Percentiles rank a stretch among this genome's conserved stretches.
These are phyloP conservation scores for Entelexis sorbosivorans DNA, from an alignment of 1,139 yeast genomes.

Conservation along the genomic window DNA sequence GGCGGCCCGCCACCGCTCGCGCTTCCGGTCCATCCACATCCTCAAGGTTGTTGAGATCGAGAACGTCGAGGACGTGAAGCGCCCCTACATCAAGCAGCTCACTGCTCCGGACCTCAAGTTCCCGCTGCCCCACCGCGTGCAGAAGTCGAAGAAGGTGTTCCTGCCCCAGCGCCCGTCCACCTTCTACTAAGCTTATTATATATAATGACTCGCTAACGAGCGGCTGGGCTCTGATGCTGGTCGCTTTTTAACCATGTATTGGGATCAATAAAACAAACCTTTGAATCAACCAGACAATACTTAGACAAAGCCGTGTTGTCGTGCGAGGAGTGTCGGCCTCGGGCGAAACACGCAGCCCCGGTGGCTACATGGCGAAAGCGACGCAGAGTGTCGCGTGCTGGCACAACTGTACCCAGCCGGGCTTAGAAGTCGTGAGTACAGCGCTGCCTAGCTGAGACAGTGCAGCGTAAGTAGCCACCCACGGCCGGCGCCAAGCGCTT, in stretches of 20 bases:
- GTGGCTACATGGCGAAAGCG: too few relatives aligned
- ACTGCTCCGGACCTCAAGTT: slow-evolving; percentile 91
- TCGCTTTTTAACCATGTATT: slow-evolving; percentile 5
- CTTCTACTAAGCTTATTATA: slow-evolving; percentile 54
- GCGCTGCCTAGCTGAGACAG: too few relatives aligned
- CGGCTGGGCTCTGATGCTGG: not conserved
- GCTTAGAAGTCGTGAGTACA: too few relatives aligned
- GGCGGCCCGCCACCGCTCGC: slow-evolving; percentile 99
- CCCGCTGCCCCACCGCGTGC: slow-evolving; percentile 99
- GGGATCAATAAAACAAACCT: slow-evolving; percentile 1
- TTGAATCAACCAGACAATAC: not conserved
- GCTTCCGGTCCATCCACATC: slow-evolving; percentile 97
- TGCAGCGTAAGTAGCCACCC: too few relatives aligned
- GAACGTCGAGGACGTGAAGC: slow-evolving; percentile 96
- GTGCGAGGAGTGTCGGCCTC: too few relatives aligned
- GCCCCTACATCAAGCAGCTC: slow-evolving; percentile 98
- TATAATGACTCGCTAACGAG: slow-evolving; percentile 10
- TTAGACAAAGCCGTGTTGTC: too few relatives aligned
- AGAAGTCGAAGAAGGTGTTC: slow-evolving; percentile 78
- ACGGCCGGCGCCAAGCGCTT: too few relatives aligned
- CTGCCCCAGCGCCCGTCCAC: slow-evolving; percentile 93
- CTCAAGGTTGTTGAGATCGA: slow-evolving; percentile 95
- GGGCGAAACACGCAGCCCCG: too few relatives aligned
- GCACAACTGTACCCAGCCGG: too few relatives aligned
- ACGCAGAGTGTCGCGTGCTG: too few relatives aligned